phyloP scores from a whole-genome alignment of 2,329 filamentous ascomycete genomes.

The Eurotiales sp. region DNA sequence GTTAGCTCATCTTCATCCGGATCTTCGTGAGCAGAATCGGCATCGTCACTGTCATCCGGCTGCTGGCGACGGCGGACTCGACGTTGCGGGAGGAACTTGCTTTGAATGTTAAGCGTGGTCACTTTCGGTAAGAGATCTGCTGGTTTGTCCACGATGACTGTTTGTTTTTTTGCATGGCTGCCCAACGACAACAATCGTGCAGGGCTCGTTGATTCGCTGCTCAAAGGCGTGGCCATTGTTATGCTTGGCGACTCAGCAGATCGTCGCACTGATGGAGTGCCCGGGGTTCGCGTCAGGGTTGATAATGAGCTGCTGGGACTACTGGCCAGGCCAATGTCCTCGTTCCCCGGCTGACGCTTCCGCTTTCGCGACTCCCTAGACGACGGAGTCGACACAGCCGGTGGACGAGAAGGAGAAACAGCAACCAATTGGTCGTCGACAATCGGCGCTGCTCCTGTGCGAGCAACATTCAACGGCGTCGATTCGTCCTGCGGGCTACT shows the following conservation, averaged over 20 bases:
- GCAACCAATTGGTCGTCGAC: slow-evolving; percentile 14
- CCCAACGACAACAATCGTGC: background rate
- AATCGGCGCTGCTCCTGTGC: slow-evolving; percentile 17
- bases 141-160: background rate
- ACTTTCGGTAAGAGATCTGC: slow-evolving; percentile 19
- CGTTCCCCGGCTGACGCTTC: slow-evolving; percentile 27
- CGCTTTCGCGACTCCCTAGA: slow-evolving; percentile 35
- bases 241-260: slow-evolving; percentile 22
- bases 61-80: slow-evolving; percentile 25
- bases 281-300: slow-evolving; percentile 9
- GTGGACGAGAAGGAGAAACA: slow-evolving; percentile 22
- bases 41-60: slow-evolving; percentile 20
- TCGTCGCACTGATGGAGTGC: slow-evolving; percentile 1
- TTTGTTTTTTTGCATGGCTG: no score
- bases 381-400: slow-evolving; percentile 18
- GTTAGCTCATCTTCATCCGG: slow-evolving; percentile 37
- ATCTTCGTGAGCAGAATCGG: slow-evolving; percentile 23
- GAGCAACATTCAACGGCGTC: slow-evolving; percentile 38
- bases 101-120: slow-evolving; percentile 34
- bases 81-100: slow-evolving; percentile 33
- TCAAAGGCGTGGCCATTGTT: slow-evolving; percentile 36
- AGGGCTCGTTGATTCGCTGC: slow-evolving; percentile 21
- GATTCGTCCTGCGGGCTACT: slow-evolving; percentile 42
- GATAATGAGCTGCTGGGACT: slow-evolving; percentile 20
- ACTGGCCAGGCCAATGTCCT: slow-evolving; percentile 14